Conservation (phyloP, 2,329 filamentous ascomycete genomes). For the Aspergillus sp. region DNA sequence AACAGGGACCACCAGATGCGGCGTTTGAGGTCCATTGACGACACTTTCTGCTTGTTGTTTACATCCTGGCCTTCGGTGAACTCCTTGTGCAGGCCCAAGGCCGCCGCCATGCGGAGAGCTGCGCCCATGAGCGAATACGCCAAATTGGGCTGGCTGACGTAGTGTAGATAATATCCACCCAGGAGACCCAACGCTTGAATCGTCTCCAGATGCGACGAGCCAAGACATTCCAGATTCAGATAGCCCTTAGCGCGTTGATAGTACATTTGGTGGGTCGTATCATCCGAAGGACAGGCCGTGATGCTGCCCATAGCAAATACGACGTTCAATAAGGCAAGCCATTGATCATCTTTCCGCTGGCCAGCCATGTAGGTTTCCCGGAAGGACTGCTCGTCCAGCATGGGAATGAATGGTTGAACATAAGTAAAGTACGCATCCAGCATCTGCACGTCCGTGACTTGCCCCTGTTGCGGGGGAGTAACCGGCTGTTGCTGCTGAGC, state of each 20-base stretch:
- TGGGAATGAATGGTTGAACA: slow-evolving; percentile 68
- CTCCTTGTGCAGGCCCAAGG: slow-evolving; percentile 69
- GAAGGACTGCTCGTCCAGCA: slow-evolving; percentile 71
- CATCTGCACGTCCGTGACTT: slow-evolving; percentile 63
- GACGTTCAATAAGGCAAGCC: slow-evolving; percentile 72
- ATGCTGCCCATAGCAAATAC: slow-evolving; percentile 74
- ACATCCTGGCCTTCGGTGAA: slow-evolving; percentile 45
- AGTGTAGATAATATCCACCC: slow-evolving; percentile 74
- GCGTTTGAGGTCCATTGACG: slow-evolving; percentile 59
- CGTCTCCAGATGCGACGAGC: slow-evolving; percentile 69
- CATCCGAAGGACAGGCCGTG: slow-evolving; percentile 59
- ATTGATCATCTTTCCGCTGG: slow-evolving; percentile 63
- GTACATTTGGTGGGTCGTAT: slow-evolving; percentile 67
- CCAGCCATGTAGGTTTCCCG: slow-evolving; percentile 63
- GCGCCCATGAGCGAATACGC: slow-evolving; percentile 71
- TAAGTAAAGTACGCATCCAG: slow-evolving; percentile 75
- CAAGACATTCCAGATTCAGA: slow-evolving; percentile 64
- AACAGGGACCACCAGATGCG: slow-evolving; percentile 75
- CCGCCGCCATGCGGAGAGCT: slow-evolving; percentile 70
- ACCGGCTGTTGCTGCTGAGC: slow-evolving; percentile 30
- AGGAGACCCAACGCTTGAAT: slow-evolving; percentile 69
- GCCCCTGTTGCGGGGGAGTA: slow-evolving; percentile 51
- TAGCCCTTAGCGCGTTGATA: slow-evolving; percentile 67
- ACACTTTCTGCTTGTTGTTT: slow-evolving; percentile 45
- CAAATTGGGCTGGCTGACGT: slow-evolving; percentile 73